Evolutionary conservation across 192 early-diverging fungal species (phyloP).

Genomic region (Entomortierella lignicola): DNA sequence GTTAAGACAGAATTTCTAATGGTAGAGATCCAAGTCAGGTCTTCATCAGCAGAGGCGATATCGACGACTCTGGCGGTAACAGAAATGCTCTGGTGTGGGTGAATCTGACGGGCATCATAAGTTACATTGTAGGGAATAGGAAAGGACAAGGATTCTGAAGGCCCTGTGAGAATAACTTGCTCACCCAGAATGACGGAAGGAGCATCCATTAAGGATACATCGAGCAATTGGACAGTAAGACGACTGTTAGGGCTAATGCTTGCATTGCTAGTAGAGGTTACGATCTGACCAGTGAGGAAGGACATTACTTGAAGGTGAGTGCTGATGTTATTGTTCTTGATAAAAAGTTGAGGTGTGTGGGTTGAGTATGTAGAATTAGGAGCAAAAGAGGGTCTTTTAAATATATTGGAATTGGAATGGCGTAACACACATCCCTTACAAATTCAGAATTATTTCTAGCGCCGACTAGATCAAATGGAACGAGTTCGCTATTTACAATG

Average conservation of each 20-base stretch:
- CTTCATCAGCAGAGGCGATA: neutral
- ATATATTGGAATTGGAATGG: neutral
- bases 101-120: constrained; percentile 1
- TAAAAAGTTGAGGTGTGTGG: too few relatives aligned
- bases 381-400: neutral
- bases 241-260: constrained; percentile 22
- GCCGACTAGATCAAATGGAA: neutral
- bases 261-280: neutral
- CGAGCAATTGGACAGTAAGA: constrained; percentile 17
- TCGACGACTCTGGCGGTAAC: constrained; percentile 15
- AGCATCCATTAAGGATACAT: constrained; percentile 36
- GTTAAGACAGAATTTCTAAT: constrained; percentile 20
- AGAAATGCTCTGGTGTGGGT: neutral
- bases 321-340: too few relatives aligned
- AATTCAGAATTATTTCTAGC: neutral
- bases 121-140: constrained; percentile 14
- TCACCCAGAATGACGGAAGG: constrained; percentile 21
- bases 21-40: constrained; percentile 24
- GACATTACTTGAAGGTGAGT: too few relatives aligned
- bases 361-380: neutral
- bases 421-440: neutral
- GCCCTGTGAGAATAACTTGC: neutral
- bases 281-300: neutral
- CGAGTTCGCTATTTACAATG: neutral
- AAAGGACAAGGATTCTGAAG: neutral